Evolutionary conservation across 1,284 basidiomycete genomes (phyloP), one percentile per base, ranked within the genome.

Genomic region (Mycena sp.): DNA sequence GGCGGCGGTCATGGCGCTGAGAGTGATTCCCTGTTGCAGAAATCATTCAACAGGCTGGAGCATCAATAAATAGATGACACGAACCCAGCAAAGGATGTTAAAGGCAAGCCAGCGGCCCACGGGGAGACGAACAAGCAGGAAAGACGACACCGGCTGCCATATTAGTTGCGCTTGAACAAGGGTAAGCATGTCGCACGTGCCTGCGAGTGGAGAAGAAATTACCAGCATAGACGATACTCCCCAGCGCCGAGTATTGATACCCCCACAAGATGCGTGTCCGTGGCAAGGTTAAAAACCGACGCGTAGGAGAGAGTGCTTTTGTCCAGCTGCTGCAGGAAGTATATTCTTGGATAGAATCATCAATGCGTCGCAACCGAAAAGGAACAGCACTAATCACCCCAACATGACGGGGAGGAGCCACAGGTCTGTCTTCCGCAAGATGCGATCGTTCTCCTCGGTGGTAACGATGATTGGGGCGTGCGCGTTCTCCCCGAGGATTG

Each of bases 111-210:
- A 82, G 64, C 80, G 80, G 9, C 77, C 79, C 9, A 83, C 75
- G 5, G 80, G 82, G 25, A 83, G 69, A 53, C 74, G 75, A 56
- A 83, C 81, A 17, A 83, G 73, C 16, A 81, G 67, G 66, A 78
- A 81, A 0, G 81, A 80, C 7, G 81, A 81, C 4, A 81, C 70
- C 6, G 80, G 81, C 64, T 83, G 81, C 76, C 80, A 82, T 35
- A 84, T 68, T 14, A 83, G 71, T 63, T 83, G 81, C 1, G 80
- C 81, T 65, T 29, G 1, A n/a, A 35, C 11, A 16, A 21, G 23
- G 12, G 25, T 61, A 16, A 53, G 50, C 14, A 14, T n/a, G 12
- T 2, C 19, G 16, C 17, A 40, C 17, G 38, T 4, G 9, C 41
- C 10, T 40, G 6, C 28, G 23, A 23, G 41, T 26, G 1, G 6